Base-by-base conservation (phyloP, 129 eudicot genomes). In the Arctium minus region DNA sequence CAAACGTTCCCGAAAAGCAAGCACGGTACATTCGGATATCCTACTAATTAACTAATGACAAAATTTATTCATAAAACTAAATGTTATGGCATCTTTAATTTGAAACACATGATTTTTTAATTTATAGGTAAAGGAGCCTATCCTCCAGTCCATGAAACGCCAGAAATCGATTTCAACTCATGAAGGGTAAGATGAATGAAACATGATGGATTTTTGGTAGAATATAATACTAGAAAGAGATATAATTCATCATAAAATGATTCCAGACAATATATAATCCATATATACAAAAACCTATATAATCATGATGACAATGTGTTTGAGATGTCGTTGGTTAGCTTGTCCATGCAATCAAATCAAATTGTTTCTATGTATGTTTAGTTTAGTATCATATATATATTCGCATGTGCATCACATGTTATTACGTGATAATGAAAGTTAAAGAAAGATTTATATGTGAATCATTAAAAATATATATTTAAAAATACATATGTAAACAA, bases 71-170 rank as follows among this genome's bases (percentile, higher is more conserved):
- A 2, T 13, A 39, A 22, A 33, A 77, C 53, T 79, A 6, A 10
- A 22, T 10, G 5, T 53, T 37, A 11, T 10, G 5, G 64, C 38
- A 2, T 68, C 12, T 33, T 48, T 65, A 72, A 68, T 72, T 38
- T 78, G 68, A 78, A 39, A 60, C n/a, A 29, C 2, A 33, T 8
- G 67, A 10, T 69, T 15, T 33, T 75, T 18, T 4, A 17, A 60
- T 60, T 60, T 75, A 72, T 82, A 96, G 99, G 99, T 92, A 29
- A 93, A 90, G 81, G 99, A 93, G 80, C 99, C 98, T 5, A 93
- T 96, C 81, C 84, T 91, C 62, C 97, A 96, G 84, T 82, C 84
- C 89, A 30, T 38, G 17, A 96, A 91, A 88, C 98, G 98, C 90
- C 96, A 82, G 92, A 96, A 81, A 86, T 73, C 68, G 29, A 60